Evolutionary conservation across 2,329 filamentous ascomycete species (phyloP).

Genomic region (Stagonosporopsis rhizophila): DNA sequence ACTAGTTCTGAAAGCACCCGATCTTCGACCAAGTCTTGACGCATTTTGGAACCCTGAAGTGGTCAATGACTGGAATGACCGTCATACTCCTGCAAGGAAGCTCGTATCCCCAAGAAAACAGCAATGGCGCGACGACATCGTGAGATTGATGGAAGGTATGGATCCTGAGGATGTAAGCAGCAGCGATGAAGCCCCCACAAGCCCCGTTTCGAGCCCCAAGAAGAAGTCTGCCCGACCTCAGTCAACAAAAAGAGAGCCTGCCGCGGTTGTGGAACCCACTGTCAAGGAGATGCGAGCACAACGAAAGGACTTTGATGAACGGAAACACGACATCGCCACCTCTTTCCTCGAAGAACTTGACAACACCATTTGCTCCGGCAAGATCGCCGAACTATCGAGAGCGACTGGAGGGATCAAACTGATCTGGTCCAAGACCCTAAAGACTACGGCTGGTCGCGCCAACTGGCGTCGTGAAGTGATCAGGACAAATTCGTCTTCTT

Average conservation of each 20-base stretch:
- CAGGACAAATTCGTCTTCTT: conserved; percentile 40
- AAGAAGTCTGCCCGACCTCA: conserved; percentile 6
- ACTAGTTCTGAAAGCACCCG: conserved; percentile 38
- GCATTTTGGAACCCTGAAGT: conserved; percentile 48
- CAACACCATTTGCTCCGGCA: conserved; percentile 64
- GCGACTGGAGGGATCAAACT: conserved; percentile 74
- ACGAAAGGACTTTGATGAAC: conserved; percentile 65
- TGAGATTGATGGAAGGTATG: conserved; percentile 36
- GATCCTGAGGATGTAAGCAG: conserved; percentile 31
- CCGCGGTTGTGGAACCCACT: conserved; percentile 14
- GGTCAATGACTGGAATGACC: conserved; percentile 48
- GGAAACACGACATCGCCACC: conserved; percentile 69
- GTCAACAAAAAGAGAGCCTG: conserved; percentile 15
- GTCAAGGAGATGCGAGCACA: conserved; percentile 38
- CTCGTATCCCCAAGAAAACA: conserved; percentile 47
- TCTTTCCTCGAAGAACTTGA: conserved; percentile 75
- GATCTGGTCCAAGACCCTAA: conserved; percentile 78
- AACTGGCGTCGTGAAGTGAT: conserved; percentile 58
- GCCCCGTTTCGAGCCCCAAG: conserved; percentile 34
- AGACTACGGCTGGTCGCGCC: conserved; percentile 74
- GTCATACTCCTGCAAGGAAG: conserved; percentile 45
- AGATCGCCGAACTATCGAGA: conserved; percentile 64
- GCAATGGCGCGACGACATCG: conserved; percentile 41
- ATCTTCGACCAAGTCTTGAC: conserved; percentile 47
- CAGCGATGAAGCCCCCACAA: conserved; percentile 27